Conservation (phyloP, 1,284 basidiomycete species). For the Apiotrichum montevideense region DNA sequence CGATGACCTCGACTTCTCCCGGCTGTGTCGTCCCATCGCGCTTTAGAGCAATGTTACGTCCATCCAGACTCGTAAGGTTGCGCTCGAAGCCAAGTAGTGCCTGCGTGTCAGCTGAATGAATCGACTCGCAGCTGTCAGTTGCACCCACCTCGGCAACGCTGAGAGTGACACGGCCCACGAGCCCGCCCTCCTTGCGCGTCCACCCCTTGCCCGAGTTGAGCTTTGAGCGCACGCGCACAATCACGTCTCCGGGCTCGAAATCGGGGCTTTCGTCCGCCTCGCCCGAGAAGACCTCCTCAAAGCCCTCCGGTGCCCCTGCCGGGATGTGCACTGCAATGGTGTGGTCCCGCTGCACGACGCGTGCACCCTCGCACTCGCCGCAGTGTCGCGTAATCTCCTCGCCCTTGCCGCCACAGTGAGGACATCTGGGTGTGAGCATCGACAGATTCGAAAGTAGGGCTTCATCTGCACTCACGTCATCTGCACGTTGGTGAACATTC, state of each 20-base stretch:
- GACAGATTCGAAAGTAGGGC: background rate
- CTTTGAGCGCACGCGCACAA: conserved; percentile 71
- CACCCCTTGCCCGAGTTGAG: conserved; percentile 56
- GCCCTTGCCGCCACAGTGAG: conserved; percentile 71
- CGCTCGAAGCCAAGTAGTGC: conserved; percentile 50
- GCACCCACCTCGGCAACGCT: conserved; percentile 73
- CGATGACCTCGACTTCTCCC: conserved; percentile 78
- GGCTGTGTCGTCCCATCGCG: conserved; percentile 82
- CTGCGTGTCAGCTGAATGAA: conserved; percentile 12
- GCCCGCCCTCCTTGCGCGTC: conserved; percentile 75
- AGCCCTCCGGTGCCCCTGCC: conserved; percentile 84
- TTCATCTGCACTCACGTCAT: conserved; percentile 38
- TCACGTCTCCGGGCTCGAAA: conserved; percentile 84
- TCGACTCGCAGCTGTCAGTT: too few relatives aligned
- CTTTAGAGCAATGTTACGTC: conserved; percentile 65
- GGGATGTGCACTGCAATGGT: conserved; percentile 72
- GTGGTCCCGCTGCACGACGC: conserved; percentile 59
- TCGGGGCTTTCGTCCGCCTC: conserved; percentile 90
- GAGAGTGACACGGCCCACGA: conserved; percentile 85
- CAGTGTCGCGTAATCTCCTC: conserved; percentile 67
- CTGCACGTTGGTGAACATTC: conserved; percentile 65
- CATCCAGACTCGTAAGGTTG: conserved; percentile 84
- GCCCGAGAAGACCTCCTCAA: conserved; percentile 83
- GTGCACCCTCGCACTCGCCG: conserved; percentile 71
- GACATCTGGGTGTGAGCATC: conserved; percentile 56